Percentiles rank a stretch among this genome's conserved stretches.
Evolutionary conservation across 192 early-diverging fungal species (phyloP).

Genomic region (Backusella liffmaniae): DNA sequence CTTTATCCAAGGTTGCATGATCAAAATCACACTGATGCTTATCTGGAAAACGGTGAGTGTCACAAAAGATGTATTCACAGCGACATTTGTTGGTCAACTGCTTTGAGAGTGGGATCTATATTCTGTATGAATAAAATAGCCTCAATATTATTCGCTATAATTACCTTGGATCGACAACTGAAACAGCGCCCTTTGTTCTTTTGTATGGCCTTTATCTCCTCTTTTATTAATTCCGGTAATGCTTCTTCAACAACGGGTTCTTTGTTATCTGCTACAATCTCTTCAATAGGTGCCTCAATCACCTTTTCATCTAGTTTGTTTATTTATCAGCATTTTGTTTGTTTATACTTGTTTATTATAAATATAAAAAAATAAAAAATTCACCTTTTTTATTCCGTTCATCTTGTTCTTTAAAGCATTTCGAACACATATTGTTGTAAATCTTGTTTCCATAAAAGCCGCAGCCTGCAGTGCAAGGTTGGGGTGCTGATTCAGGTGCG

Average conservation of each 20-base stretch:
- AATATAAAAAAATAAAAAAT: neutral
- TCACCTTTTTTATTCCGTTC: slow-evolving; percentile 11
- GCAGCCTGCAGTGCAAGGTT: slow-evolving; percentile 67
- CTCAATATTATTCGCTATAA: no score
- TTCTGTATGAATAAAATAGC: no score
- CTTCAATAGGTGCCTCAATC: neutral
- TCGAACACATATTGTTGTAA: slow-evolving; percentile 75
- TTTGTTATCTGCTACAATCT: neutral
- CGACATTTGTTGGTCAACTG: slow-evolving; percentile 78
- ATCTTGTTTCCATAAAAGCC: slow-evolving; percentile 72
- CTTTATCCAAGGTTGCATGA: slow-evolving; percentile 67
- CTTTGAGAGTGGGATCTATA: slow-evolving; percentile 69
- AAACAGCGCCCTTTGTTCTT: slow-evolving; percentile 72
- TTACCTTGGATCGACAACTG: slow-evolving; percentile 62
- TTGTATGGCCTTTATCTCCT: slow-evolving; percentile 48
- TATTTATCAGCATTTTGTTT: neutral
- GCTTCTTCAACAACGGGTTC: neutral
- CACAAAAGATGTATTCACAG: slow-evolving; percentile 76
- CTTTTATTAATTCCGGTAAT: slow-evolving; percentile 1
- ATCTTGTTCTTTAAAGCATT: slow-evolving; percentile 69
- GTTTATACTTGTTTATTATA: neutral
- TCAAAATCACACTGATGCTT: slow-evolving; percentile 82
- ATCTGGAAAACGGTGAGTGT: slow-evolving; percentile 67
- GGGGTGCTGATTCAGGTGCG: slow-evolving; percentile 54
- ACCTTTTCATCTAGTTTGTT: neutral